Evolutionary conservation across 1,284 basidiomycete species (phyloP).

Genomic region (Malassezia furfur): DNA sequence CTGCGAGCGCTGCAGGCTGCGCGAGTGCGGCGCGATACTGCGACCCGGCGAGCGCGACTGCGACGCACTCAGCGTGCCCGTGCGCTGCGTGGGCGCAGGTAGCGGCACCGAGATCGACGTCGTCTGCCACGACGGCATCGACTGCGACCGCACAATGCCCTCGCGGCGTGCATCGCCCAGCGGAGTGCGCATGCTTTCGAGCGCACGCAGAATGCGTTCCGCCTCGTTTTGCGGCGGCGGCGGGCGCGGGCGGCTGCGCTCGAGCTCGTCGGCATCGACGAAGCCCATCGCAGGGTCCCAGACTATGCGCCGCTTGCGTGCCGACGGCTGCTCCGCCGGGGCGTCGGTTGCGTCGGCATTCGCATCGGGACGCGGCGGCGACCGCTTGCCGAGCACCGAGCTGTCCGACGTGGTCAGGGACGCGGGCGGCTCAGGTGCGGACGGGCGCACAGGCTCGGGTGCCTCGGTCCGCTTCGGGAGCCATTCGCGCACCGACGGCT

Average conservation of each 20-base stretch:
- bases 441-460: not conserved
- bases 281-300: conserved; percentile 43
- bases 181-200: conserved; percentile 47
- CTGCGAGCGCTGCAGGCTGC: conserved; percentile 13
- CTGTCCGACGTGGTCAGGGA: not conserved
- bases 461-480: not conserved
- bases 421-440: not conserved
- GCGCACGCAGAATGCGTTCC: conserved; percentile 48
- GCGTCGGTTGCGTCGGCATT: not conserved
- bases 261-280: conserved; percentile 36
- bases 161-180: conserved; percentile 30
- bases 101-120: conserved; percentile 17
- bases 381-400: conserved; percentile 16
- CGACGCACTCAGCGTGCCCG: not conserved
- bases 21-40: conserved; percentile 32
- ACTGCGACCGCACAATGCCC: conserved; percentile 12
- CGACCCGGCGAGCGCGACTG: not conserved
- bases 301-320: conserved; percentile 37
- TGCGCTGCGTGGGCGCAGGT: conserved; percentile 9
- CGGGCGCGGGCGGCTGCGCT: conserved; percentile 26
- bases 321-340: not conserved
- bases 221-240: conserved; percentile 49
- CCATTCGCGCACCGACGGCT: not conserved
- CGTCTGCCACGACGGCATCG: conserved; percentile 16
- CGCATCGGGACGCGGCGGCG: not conserved